A percentile compares a stretch with the other conserved stretches of the same genome.
Evolutionary conservation across 139 green algal species (phyloP).

Genomic region (Marvania coccoides): DNA sequence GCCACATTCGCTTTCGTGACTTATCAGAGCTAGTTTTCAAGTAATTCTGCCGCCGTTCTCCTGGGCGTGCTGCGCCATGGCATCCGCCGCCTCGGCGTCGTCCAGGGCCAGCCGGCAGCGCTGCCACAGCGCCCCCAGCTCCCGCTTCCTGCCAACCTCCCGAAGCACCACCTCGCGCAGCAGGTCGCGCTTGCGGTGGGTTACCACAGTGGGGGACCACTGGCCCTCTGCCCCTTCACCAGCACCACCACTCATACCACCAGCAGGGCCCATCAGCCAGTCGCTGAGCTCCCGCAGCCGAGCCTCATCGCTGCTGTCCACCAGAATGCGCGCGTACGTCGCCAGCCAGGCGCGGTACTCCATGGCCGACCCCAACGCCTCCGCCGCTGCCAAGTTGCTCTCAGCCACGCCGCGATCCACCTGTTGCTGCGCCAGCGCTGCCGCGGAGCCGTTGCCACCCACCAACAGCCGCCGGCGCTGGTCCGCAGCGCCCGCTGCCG

Average conservation of each 20-base stretch:
- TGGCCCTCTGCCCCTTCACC: not conserved
- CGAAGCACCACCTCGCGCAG: conserved; percentile 42
- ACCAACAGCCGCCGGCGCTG: not conserved
- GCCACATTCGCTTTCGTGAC: no score
- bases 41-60: no score
- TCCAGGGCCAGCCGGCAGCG: conserved; percentile 11
- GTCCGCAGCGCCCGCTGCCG: not conserved
- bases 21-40: no score
- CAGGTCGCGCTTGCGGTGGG: conserved; percentile 49
- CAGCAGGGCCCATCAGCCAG: conserved; percentile 40
- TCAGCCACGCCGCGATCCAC: conserved; percentile 38
- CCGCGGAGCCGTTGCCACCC: not conserved
- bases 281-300: conserved; percentile 47
- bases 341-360: conserved; percentile 57
- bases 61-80: no score
- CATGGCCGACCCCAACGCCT: conserved; percentile 25
- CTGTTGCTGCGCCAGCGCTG: not conserved
- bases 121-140: conserved; percentile 12
- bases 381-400: conserved; percentile 44
- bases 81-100: conserved; percentile 4
- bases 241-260: not conserved
- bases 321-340: conserved; percentile 49
- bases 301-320: conserved; percentile 22
- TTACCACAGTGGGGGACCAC: conserved; percentile 47
- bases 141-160: conserved; percentile 25